Percentiles rank a stretch among this genome's conserved stretches.
Evolutionary conservation across 768 basidiomycete species (phyloP).

Genomic region (Amanita pseudoporphyria): DNA sequence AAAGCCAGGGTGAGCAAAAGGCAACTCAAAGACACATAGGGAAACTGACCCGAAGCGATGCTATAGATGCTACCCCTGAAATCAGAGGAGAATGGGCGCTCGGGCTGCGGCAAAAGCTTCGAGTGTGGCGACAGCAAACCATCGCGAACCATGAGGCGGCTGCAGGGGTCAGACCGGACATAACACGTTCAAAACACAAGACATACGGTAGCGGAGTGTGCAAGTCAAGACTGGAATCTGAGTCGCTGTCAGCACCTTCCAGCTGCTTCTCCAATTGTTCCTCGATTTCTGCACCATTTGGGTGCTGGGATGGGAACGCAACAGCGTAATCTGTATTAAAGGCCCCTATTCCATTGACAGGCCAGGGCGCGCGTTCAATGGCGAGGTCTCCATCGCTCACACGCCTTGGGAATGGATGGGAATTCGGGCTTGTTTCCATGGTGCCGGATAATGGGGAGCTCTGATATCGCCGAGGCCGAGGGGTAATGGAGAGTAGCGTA

Average conservation of each 20-base stretch:
- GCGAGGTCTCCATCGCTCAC: constrained; percentile 9
- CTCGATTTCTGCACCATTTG: constrained; percentile 1
- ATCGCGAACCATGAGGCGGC: constrained; percentile 56
- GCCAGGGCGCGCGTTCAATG: not conserved
- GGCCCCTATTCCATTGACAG: not conserved
- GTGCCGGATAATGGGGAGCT: not conserved
- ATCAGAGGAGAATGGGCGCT: constrained; percentile 13
- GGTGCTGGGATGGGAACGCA: not conserved
- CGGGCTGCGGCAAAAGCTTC: constrained; percentile 37
- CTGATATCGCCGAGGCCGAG: constrained; percentile 18
- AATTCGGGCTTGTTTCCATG: constrained; percentile 1
- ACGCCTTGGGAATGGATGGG: constrained; percentile 1
- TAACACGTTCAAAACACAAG: constrained; percentile 7
- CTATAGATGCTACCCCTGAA: constrained; percentile 27
- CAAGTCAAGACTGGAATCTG: constrained; percentile 57
- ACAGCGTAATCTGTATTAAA: not conserved
- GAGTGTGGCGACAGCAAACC: constrained; percentile 60
- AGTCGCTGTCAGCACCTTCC: constrained; percentile 29
- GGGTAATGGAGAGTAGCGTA: constrained; percentile 29
- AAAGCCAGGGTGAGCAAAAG: not conserved
- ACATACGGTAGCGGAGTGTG: constrained; percentile 65
- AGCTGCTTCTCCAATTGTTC: constrained; percentile 13
- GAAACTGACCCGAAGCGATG: constrained; percentile 23
- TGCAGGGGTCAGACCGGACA: constrained; percentile 16
- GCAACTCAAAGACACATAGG: not conserved